Conservation (phyloP, 2,329 filamentous ascomycete genomes). For the Diaporthe australafricana region DNA sequence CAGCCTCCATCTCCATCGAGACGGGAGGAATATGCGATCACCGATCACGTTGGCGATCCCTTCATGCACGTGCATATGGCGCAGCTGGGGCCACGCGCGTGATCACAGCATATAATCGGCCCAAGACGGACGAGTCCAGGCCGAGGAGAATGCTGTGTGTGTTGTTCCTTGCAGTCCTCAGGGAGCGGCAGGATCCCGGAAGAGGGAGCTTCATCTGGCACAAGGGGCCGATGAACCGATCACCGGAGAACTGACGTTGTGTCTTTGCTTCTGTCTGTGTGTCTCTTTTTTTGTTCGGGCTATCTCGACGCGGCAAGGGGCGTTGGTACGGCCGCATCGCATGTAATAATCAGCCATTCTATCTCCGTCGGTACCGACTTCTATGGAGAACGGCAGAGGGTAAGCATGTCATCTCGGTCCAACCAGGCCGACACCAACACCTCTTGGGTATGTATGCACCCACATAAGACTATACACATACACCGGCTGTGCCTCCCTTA, state of each 20-base stretch:
- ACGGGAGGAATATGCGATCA: slow-evolving; percentile 25
- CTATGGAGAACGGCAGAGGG: not conserved
- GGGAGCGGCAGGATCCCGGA: not conserved
- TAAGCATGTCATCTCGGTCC: slow-evolving; percentile 21
- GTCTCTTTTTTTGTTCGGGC: not conserved
- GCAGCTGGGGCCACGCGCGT: slow-evolving; percentile 29
- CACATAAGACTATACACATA: not conserved
- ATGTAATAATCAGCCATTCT: not conserved
- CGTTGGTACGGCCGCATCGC: not conserved
- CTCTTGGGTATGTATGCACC: not conserved
- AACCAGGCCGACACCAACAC: not conserved
- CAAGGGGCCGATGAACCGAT: slow-evolving; percentile 11
- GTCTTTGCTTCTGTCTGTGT: not conserved
- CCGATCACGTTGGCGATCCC: slow-evolving; percentile 27
- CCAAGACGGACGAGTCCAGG: too few species aligned
- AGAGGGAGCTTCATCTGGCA: slow-evolving; percentile 21
- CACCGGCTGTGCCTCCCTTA: not conserved
- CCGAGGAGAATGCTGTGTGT: too few species aligned
- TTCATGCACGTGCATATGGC: slow-evolving; percentile 28
- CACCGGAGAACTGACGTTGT: slow-evolving; percentile 19
- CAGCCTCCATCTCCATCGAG: slow-evolving; percentile 16
- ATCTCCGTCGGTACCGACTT: not conserved
- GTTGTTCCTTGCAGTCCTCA: not conserved
- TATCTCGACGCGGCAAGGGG: slow-evolving; percentile 13
- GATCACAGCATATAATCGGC: too few species aligned